phyloP scores from a whole-genome alignment of 495 filamentous ascomycete genomes.

The Xylaria castorea region DNA sequence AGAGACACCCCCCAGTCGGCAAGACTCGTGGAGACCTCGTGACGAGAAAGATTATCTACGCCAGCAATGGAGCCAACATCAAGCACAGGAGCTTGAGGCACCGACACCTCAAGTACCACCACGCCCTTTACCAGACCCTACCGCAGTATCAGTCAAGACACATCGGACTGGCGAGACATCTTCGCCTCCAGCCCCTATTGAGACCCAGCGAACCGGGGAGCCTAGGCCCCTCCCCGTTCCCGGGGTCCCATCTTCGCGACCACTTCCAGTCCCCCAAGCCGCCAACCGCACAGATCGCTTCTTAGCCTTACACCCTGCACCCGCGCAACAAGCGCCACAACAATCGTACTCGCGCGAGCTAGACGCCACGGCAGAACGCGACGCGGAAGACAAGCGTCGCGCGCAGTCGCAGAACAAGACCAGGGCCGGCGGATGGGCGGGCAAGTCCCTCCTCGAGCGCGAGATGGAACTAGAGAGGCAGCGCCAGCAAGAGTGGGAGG shows the following conservation, averaged over 20 bases:
- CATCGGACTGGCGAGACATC: slow-evolving; percentile 46
- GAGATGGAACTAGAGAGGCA: slow-evolving; percentile 97
- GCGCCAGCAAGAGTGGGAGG: slow-evolving; percentile 93
- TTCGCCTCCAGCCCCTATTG: slow-evolving; percentile 39
- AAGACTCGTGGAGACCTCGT: slow-evolving; percentile 70
- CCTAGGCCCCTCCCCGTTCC: slow-evolving; percentile 43
- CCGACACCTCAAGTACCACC: slow-evolving; percentile 53
- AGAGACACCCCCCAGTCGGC: slow-evolving; percentile 59
- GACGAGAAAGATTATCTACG: slow-evolving; percentile 79
- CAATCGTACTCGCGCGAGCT: slow-evolving; percentile 65
- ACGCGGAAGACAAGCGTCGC: slow-evolving; percentile 73
- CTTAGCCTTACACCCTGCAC: slow-evolving; percentile 50
- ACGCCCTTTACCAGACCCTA: slow-evolving; percentile 40
- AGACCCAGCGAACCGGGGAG: slow-evolving; percentile 47
- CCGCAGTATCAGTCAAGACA: slow-evolving; percentile 34
- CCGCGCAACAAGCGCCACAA: slow-evolving; percentile 39
- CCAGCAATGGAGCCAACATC: slow-evolving; percentile 68
- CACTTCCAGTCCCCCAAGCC: slow-evolving; percentile 43
- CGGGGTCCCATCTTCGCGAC: slow-evolving; percentile 37
- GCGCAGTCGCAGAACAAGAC: slow-evolving; percentile 69
- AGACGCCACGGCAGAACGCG: slow-evolving; percentile 65
- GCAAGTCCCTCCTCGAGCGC: slow-evolving; percentile 84
- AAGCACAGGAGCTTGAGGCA: slow-evolving; percentile 45
- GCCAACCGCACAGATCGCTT: slow-evolving; percentile 53
- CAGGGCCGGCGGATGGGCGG: slow-evolving; percentile 75